A percentile compares a stretch with the other conserved stretches of the same genome.
Evolutionary conservation across 176 grass and related monocot genomes (phyloP).

Genomic region (Pharus latifolius): DNA sequence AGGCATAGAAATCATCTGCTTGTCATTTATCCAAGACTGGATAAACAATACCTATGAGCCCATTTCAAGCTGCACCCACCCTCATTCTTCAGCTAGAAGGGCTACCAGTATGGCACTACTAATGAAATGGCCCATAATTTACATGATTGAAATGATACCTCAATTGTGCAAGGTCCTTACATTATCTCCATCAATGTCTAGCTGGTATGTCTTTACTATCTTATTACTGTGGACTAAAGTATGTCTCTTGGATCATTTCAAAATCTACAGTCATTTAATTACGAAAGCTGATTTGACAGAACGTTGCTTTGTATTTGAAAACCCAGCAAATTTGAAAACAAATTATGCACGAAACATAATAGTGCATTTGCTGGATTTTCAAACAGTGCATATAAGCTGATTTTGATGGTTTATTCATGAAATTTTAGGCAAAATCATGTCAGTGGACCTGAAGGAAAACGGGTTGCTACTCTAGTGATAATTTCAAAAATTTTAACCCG

Average conservation of each 20-base stretch:
- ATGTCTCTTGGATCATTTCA: neutral
- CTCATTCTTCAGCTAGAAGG: neutral
- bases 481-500: too few species aligned
- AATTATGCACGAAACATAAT: too few species aligned
- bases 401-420: too few species aligned
- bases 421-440: too few species aligned
- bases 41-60: neutral
- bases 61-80: neutral
- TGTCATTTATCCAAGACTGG: neutral
- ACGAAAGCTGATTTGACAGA: neutral
- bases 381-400: too few species aligned
- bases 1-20: neutral
- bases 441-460: too few species aligned
- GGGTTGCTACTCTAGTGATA: too few species aligned
- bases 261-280: neutral
- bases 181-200: conserved; percentile 19
- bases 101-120: neutral
- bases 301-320: neutral
- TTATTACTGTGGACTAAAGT: neutral
- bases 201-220: neutral
- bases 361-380: too few species aligned
- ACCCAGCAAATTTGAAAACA: too few species aligned
- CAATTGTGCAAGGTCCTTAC: conserved; percentile 6
- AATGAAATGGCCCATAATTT: conserved; percentile 17
- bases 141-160: neutral